Evolutionary conservation across 139 green algal species (phyloP).

Genomic region (Haematococcus lacustris): DNA sequence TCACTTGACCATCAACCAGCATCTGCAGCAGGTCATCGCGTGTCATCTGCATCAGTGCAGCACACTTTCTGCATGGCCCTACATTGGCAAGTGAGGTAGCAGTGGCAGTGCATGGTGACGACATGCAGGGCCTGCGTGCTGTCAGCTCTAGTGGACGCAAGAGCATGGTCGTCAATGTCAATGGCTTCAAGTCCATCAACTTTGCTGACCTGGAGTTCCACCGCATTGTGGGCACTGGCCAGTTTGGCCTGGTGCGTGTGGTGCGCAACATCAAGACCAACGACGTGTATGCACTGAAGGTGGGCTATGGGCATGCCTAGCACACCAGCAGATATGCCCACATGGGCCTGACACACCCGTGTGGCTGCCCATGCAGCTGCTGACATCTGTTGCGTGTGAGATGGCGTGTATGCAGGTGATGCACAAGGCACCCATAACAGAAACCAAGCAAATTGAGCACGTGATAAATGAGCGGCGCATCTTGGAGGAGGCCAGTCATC

Average conservation of each 20-base stretch:
- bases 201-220: slow-evolving; percentile 60
- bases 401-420: slow-evolving; percentile 38
- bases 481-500: slow-evolving; percentile 43
- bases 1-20: not conserved
- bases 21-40: too few relatives aligned
- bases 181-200: slow-evolving; percentile 36
- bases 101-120: too few relatives aligned
- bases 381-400: not conserved
- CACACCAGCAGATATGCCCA: not conserved
- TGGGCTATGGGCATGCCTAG: too few relatives aligned
- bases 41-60: too few relatives aligned
- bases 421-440: slow-evolving; percentile 63
- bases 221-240: slow-evolving; percentile 61
- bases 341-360: not conserved
- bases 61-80: too few relatives aligned
- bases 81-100: too few relatives aligned
- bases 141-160: too few relatives aligned
- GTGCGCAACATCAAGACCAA: slow-evolving; percentile 55
- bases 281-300: slow-evolving; percentile 66
- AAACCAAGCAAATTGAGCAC: slow-evolving; percentile 76
- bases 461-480: slow-evolving; percentile 64
- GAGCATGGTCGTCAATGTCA: not conserved
- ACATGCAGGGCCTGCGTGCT: too few relatives aligned
- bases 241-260: slow-evolving; percentile 67
- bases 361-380: not conserved